Conservation (phyloP, 2,329 filamentous ascomycete species). For the Aspergillus quadricinctus region DNA sequence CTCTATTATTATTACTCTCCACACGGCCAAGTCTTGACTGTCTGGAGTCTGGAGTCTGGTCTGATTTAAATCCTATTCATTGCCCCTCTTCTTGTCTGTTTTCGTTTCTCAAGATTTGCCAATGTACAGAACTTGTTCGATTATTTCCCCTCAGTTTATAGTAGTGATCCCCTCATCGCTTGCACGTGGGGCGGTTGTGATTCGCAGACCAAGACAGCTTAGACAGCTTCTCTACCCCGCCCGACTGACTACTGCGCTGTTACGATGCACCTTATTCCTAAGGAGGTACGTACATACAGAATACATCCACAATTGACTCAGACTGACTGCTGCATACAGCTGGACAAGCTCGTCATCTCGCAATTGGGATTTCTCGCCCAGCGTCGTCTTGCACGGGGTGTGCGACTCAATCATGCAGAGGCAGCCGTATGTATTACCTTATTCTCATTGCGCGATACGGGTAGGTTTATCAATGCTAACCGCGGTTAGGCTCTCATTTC, state of each 20-base stretch:
- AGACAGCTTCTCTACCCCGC: not conserved
- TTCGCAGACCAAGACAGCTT: conserved; percentile 11
- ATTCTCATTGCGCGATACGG: not conserved
- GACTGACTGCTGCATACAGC: conserved; percentile 46
- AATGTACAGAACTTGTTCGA: too few relatives aligned
- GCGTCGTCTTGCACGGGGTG: conserved; percentile 77
- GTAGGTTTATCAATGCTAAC: not conserved
- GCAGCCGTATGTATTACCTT: conserved; percentile 57
- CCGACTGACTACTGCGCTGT: conserved; percentile 8
- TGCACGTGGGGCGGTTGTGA: conserved; percentile 7
- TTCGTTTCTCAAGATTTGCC: not conserved
- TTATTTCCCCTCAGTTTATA: not conserved
- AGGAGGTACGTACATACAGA: conserved; percentile 34
- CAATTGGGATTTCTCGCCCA: conserved; percentile 86
- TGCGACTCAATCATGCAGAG: conserved; percentile 86
- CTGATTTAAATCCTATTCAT: conserved; percentile 2
- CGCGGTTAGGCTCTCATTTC: conserved; percentile 55
- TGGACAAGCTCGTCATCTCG: conserved; percentile 93
- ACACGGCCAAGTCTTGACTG: too few relatives aligned
- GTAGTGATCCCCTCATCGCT: not conserved
- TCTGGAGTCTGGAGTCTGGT: too few relatives aligned
- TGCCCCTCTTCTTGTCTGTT: conserved; percentile 4
- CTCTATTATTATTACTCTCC: too few relatives aligned
- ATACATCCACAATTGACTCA: not conserved
- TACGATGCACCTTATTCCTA: conserved; percentile 45